These are phyloP conservation scores for Fusarium sp. DNA, from an alignment of 2,329 filamentous ascomycete species.

Conservation along the genomic window DNA sequence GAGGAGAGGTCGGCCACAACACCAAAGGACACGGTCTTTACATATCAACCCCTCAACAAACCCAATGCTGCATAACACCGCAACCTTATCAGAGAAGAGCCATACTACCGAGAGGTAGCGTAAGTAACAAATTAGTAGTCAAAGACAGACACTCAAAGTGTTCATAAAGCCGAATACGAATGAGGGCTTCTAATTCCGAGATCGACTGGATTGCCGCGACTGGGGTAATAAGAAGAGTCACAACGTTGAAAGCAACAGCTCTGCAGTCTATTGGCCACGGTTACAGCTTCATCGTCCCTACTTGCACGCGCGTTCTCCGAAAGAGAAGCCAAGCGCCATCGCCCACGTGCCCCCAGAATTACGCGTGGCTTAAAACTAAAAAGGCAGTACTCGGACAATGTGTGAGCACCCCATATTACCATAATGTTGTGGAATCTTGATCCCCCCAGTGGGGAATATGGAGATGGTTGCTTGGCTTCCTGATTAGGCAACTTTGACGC, in stretches of 20 bases:
- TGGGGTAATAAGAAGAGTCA: slow-evolving; percentile 9
- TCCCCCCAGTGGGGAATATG: neutral
- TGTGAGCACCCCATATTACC: neutral
- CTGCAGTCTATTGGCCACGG: neutral
- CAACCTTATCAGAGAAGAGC: no score
- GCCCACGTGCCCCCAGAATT: neutral
- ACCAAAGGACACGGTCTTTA: no score
- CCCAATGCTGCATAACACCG: neutral
- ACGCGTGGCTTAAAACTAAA: neutral
- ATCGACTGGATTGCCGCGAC: neutral
- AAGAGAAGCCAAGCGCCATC: neutral
- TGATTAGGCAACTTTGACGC: neutral
- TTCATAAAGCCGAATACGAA: neutral
- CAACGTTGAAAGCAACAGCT: neutral
- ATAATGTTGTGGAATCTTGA: neutral
- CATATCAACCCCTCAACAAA: neutral
- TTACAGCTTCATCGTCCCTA: neutral
- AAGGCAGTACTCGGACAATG: neutral
- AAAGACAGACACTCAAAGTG: neutral
- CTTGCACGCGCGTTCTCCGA: neutral
- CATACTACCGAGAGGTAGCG: no score
- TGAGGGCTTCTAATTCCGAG: neutral
- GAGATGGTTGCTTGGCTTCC: slow-evolving; percentile 8
- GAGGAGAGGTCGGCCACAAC: no score
- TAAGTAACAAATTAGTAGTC: no score